A percentile compares a stretch with the other conserved stretches of the same genome.
These are phyloP conservation scores for Globisporangium carolinianum DNA, from an alignment of 352 stramenopile species.

Conservation along the genomic window DNA sequence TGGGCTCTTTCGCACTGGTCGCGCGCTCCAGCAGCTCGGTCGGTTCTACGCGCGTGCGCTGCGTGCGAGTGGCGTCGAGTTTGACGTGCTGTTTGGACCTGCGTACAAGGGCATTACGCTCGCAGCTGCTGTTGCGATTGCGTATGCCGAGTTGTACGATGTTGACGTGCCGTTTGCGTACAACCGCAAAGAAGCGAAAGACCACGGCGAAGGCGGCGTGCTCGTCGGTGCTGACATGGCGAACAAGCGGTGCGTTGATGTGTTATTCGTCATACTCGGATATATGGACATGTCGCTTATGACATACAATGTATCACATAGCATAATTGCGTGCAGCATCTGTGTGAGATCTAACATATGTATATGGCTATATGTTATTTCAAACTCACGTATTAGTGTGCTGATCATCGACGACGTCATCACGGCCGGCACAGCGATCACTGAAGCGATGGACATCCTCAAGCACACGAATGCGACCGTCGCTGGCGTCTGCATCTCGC, in stretches of 20 bases:
- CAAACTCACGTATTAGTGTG: constrained; percentile 70
- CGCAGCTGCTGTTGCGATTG: constrained; percentile 90
- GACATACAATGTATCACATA: too few species aligned
- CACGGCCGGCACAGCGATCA: constrained; percentile 97
- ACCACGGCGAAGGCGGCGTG: constrained; percentile 97
- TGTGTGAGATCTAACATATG: too few species aligned
- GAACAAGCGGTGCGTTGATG: constrained; percentile 88
- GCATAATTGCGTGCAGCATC: too few species aligned
- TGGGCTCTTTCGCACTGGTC: constrained; percentile 93
- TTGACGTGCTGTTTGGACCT: constrained; percentile 98
- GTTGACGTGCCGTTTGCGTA: constrained; percentile 95
- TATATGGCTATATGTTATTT: too few species aligned
- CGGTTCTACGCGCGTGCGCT: constrained; percentile 95
- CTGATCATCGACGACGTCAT: constrained; percentile 99
- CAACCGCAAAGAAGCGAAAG: constrained; percentile 99
- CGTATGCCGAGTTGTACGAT: constrained; percentile 89
- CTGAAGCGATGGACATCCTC: constrained; percentile 91
- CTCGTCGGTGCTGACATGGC: constrained; percentile 95
- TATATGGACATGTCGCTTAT: too few species aligned
- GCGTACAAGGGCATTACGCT: constrained; percentile 99
- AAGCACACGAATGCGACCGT: constrained; percentile 88
- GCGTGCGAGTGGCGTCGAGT: constrained; percentile 88
- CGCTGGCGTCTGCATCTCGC: constrained; percentile 94
- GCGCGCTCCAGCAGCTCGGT: constrained; percentile 88
- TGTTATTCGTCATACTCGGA: too few species aligned